Percentiles rank a stretch among this genome's conserved stretches.
Conservation (phyloP, 805 yeast species). For the Groenewaldozyma tartarivorans region DNA sequence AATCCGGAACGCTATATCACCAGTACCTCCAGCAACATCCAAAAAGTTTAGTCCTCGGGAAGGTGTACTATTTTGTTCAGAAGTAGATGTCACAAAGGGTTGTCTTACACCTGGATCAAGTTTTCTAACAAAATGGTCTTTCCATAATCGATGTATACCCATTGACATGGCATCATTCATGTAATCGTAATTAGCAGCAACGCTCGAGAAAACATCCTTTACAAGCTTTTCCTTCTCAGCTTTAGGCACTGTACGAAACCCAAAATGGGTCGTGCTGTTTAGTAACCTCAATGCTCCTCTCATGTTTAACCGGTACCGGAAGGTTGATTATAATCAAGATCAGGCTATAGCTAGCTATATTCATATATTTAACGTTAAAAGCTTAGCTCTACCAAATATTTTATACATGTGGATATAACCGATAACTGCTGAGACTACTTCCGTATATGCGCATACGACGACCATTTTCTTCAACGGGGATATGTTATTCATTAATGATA, state of each 20-base stretch:
- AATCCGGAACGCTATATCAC: conserved; percentile 94
- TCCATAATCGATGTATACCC: conserved; percentile 94
- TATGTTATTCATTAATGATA: background rate
- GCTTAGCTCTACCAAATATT: background rate
- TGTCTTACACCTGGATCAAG: conserved; percentile 83
- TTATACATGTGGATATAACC: background rate
- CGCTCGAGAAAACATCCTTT: conserved; percentile 84
- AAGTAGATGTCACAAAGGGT: background rate
- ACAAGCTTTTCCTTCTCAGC: conserved; percentile 65
- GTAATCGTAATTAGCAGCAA: conserved; percentile 86
- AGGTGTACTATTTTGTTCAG: conserved; percentile 39
- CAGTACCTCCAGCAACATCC: conserved; percentile 98
- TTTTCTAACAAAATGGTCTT: conserved; percentile 75
- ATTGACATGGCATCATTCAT: conserved; percentile 98
- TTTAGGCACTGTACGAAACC: conserved; percentile 71
- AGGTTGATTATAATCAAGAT: background rate
- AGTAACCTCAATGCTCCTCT: background rate
- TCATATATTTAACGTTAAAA: too few species aligned
- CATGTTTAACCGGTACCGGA: background rate
- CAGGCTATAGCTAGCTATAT: too few species aligned
- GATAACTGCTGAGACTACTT: too few species aligned
- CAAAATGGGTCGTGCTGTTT: conserved; percentile 74
- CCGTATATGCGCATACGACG: too few species aligned
- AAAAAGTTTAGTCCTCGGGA: conserved; percentile 74
- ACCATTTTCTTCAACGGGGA: too few species aligned